phyloP scores from a whole-genome alignment of 116 monocot species.

The Iris pallida region DNA sequence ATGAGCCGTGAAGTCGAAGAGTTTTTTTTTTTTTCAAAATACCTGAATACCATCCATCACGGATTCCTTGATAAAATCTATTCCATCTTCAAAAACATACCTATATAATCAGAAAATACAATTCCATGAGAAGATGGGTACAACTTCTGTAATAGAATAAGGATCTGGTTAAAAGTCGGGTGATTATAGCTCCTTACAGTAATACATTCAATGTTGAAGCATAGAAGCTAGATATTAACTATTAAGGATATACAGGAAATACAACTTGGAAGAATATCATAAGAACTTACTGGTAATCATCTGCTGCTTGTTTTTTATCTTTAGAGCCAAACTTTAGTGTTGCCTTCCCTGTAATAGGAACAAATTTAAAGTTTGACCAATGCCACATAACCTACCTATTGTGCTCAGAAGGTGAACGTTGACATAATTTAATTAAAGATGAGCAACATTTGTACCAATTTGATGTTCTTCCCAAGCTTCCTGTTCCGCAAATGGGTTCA shows the following conservation, averaged over 20 bases:
- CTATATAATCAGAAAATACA: conserved; percentile 27
- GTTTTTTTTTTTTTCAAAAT: conserved; percentile 10
- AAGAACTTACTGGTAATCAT: conserved; percentile 83
- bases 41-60: conserved; percentile 78
- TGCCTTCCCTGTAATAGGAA: conserved; percentile 66
- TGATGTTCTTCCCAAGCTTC: conserved; percentile 99
- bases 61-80: conserved; percentile 84
- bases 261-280: no score
- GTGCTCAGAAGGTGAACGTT: not conserved
- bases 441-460: conserved; percentile 50
- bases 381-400: not conserved
- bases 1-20: not conserved
- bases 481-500: conserved; percentile 99
- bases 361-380: not conserved
- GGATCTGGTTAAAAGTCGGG: no score
- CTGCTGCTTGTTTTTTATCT: conserved; percentile 53
- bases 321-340: conserved; percentile 79
- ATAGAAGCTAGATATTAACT: no score
- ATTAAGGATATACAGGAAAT: no score
- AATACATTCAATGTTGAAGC: no score
- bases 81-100: conserved; percentile 93
- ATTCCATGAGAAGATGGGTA: not conserved
- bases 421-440: not conserved
- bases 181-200: no score
- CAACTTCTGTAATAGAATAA: no score